Evolutionary conservation across 768 basidiomycete genomes (phyloP).

Genomic region (Guyanaporus albipodus): DNA sequence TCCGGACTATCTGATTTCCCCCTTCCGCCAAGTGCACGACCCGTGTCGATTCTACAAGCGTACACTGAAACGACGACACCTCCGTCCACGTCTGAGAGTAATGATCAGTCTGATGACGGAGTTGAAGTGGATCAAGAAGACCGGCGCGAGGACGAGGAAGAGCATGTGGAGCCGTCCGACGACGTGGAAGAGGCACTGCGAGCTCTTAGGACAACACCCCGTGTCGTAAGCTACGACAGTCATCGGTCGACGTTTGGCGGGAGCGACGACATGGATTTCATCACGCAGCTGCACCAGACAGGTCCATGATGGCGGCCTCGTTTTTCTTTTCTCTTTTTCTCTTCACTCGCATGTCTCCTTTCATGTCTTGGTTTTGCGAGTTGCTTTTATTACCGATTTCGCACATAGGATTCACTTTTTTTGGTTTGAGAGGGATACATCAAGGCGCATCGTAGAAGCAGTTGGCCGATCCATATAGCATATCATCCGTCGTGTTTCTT

Average conservation of each 20-base stretch:
- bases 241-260: conserved; percentile 26
- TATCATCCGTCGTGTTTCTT: conserved; percentile 2
- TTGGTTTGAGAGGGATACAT: conserved; percentile 9
- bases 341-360: neutral
- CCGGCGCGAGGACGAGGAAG: neutral
- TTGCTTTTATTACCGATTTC: conserved; percentile 8
- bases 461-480: conserved; percentile 11
- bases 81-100: neutral
- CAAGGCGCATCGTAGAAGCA: conserved; percentile 3
- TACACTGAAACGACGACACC: conserved; percentile 34
- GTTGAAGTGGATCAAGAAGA: neutral
- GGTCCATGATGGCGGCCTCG: conserved; percentile 5
- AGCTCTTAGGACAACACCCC: conserved; percentile 5
- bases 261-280: conserved; percentile 22
- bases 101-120: neutral
- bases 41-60: conserved; percentile 41
- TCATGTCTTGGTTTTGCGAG: conserved; percentile 8
- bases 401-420: neutral
- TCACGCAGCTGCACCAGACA: conserved; percentile 12
- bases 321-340: neutral
- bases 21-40: conserved; percentile 43
- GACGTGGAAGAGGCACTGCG: conserved; percentile 17
- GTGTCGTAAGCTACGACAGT: conserved; percentile 10
- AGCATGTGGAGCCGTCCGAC: neutral
- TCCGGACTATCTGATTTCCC: conserved; percentile 74